phyloP scores from a whole-genome alignment of 2,329 filamentous ascomycete genomes.

The Colletotrichum tropicicola region DNA sequence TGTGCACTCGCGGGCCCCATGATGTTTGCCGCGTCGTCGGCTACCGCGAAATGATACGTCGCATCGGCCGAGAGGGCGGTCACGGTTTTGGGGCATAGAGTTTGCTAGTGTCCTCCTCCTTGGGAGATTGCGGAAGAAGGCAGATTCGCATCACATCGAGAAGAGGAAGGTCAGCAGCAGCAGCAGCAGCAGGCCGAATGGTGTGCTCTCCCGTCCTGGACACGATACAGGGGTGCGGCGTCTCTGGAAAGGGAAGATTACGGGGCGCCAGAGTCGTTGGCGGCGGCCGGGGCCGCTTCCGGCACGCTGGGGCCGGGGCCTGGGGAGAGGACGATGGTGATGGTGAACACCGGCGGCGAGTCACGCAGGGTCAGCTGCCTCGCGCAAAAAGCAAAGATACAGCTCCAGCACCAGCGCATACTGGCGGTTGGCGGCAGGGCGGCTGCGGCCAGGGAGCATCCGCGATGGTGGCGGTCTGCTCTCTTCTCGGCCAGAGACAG shows the following conservation, averaged over 20 bases:
- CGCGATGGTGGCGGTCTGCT: too few species aligned
- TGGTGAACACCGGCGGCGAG: neutral
- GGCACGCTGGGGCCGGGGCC: neutral
- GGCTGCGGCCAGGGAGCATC: neutral
- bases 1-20: neutral
- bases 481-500: too few species aligned
- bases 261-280: neutral
- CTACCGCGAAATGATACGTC: slow-evolving; percentile 8
- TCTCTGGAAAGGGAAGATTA: neutral
- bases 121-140: neutral
- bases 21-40: slow-evolving; percentile 1
- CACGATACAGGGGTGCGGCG: neutral
- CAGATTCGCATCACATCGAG: neutral
- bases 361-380: neutral
- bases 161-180: too few species aligned
- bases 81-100: slow-evolving; percentile 2
- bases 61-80: slow-evolving; percentile 6
- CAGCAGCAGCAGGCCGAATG: too few species aligned
- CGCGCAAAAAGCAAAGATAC: slow-evolving; percentile 1
- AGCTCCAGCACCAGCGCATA: neutral
- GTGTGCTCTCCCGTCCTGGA: neutral
- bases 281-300: slow-evolving; percentile 22
- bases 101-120: neutral
- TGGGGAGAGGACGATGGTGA: neutral
- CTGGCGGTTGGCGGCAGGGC: slow-evolving; percentile 6